phyloP scores from a whole-genome alignment of 2,329 filamentous ascomycete species.

The Exophiala sp. region DNA sequence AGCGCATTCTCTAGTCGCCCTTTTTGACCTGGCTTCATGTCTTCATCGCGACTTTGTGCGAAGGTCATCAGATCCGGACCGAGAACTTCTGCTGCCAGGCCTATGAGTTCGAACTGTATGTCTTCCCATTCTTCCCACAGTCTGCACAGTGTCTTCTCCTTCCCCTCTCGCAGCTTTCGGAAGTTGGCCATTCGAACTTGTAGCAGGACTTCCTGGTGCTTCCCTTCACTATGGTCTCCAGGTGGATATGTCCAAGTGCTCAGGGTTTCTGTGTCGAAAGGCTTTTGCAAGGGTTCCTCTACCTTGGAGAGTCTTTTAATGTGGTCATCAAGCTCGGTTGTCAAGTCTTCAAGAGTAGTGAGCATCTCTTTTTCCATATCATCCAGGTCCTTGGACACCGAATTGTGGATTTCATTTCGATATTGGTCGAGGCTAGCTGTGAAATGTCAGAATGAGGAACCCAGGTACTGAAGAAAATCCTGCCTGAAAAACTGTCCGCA shows the following conservation, averaged over 20 bases:
- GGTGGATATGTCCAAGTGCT: neutral
- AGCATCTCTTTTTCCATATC: constrained; percentile 4
- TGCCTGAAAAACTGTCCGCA: constrained; percentile 16
- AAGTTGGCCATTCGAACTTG: constrained; percentile 10
- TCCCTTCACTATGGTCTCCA: neutral
- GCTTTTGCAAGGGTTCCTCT: constrained; percentile 14
- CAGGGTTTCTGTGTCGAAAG: constrained; percentile 14
- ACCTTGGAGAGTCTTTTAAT: constrained; percentile 4
- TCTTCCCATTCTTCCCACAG: constrained; percentile 25
- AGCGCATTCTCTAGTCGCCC: constrained; percentile 8
- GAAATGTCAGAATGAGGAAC: constrained; percentile 2
- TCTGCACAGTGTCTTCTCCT: constrained; percentile 11
- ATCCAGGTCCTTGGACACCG: constrained; percentile 5
- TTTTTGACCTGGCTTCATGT: constrained; percentile 13
- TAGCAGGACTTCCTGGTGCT: constrained; percentile 13
- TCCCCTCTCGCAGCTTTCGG: constrained; percentile 14
- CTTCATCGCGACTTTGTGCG: constrained; percentile 4
- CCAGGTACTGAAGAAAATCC: neutral
- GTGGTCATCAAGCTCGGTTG: constrained; percentile 10
- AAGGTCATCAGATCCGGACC: constrained; percentile 14
- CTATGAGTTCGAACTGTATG: constrained; percentile 18
- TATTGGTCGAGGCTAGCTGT: constrained; percentile 20
- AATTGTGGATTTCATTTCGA: constrained; percentile 10
- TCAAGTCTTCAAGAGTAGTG: constrained; percentile 9
- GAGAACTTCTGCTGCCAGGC: constrained; percentile 20